Evolutionary conservation across 352 stramenopile species (phyloP).

Genomic region (Phytopythium vexans): DNA sequence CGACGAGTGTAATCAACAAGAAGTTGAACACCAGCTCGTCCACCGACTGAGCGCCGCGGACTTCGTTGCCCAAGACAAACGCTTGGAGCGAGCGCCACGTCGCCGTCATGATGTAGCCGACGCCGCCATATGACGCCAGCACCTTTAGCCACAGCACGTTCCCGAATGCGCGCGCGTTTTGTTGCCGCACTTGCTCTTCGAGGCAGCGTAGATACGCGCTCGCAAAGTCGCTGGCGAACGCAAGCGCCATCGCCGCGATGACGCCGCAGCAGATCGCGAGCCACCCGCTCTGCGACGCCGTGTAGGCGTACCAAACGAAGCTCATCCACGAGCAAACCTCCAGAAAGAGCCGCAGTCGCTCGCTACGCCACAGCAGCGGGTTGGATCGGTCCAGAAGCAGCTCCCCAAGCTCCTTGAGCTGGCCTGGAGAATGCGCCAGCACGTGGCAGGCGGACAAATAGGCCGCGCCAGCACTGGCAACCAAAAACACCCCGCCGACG

Average conservation of each 20-base stretch:
- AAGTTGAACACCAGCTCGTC: slow-evolving; percentile 71
- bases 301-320: slow-evolving; percentile 70
- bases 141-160: slow-evolving; percentile 69
- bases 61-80: slow-evolving; percentile 24
- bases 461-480: slow-evolving; percentile 36
- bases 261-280: slow-evolving; percentile 46
- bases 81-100: slow-evolving; percentile 38
- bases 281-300: slow-evolving; percentile 35
- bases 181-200: slow-evolving; percentile 34
- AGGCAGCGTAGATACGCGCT: slow-evolving; percentile 52
- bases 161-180: slow-evolving; percentile 26
- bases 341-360: slow-evolving; percentile 56
- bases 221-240: slow-evolving; percentile 52
- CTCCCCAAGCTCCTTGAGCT: slow-evolving; percentile 26
- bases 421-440: slow-evolving; percentile 15
- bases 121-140: slow-evolving; percentile 53
- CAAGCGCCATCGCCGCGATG: slow-evolving; percentile 32
- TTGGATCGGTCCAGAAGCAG: slow-evolving; percentile 54
- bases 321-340: slow-evolving; percentile 75
- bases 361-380: slow-evolving; percentile 42
- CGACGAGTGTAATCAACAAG: slow-evolving; percentile 68
- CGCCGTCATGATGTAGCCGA: slow-evolving; percentile 64
- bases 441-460: slow-evolving; percentile 52
- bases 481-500: slow-evolving; percentile 50
- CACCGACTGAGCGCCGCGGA: slow-evolving; percentile 23